phyloP scores from a whole-genome alignment of 73 alveolate genomes.

The Paramecium octaurelia region DNA sequence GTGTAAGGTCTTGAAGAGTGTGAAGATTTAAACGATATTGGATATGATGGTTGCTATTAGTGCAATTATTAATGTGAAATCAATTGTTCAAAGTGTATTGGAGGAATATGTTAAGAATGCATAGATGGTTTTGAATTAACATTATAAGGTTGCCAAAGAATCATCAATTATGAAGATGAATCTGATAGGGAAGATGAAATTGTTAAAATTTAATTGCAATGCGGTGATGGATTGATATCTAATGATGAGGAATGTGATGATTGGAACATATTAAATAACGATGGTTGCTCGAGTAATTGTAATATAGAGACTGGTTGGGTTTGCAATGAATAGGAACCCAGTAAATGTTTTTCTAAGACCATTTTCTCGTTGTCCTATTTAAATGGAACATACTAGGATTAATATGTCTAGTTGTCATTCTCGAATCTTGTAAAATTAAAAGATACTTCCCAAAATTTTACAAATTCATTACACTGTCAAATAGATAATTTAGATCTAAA shows the following conservation, averaged over 20 bases:
- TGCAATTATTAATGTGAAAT: not conserved
- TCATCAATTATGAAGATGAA: not conserved
- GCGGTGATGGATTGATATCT: not conserved
- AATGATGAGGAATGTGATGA: not conserved
- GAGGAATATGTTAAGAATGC: not conserved
- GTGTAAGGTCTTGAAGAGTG: not conserved
- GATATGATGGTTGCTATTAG: constrained; percentile 4
- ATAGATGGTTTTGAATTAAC: not conserved
- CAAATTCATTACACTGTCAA: not conserved
- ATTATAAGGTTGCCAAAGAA: not conserved
- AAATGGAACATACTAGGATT: not conserved
- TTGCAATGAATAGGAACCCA: not conserved
- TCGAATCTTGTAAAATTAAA: not conserved
- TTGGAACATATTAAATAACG: not conserved
- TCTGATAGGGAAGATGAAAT: not conserved
- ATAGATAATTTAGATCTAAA: not conserved
- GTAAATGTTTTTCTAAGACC: not conserved
- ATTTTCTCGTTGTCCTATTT: not conserved
- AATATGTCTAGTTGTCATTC: not conserved
- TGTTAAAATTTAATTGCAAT: not conserved
- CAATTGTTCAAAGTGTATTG: not conserved
- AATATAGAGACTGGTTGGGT: not conserved
- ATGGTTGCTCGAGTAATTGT: not conserved
- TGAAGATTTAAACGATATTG: not conserved
- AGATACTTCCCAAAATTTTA: not conserved